Base-by-base conservation (phyloP, 1,139 yeast genomes). In the Scheffersomyces cryptocercus region DNA sequence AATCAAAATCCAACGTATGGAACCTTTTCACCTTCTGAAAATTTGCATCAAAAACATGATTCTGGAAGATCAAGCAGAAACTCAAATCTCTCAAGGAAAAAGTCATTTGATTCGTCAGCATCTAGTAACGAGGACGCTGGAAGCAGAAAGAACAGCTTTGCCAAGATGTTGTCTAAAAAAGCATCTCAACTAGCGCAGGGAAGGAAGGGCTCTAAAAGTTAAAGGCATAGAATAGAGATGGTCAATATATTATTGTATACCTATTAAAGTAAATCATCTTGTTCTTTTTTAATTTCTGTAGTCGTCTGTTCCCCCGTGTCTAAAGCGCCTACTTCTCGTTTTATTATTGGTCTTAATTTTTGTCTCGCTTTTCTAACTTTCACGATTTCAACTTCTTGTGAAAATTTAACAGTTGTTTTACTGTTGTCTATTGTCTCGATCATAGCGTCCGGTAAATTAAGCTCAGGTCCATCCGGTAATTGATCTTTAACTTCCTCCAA, bases 401-500 rank as follows among this genome's bases (percentile, higher is more conserved):
- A 67, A 51, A 84, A 75, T 51, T 74, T 81, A 10, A 84, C 86
- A 33, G 75, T 72, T 1, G 65, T 65, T 1, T 72, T 65, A 1
- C 77, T 80, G 0, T 84, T 77, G 1, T 73, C 73, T 14, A 87
- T 78, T 0, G 96, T 88, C 49, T 88, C 96, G 4, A 83, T 78
- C n/a, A 59, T 59, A 8, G 83, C 73, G 1, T 70, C 75, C 0
- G 91, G 90, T 78, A 91, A 75, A 53, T 89, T 88, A 1, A 77
- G 79, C 56, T 91, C 97, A 0, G 97, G 97, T 0, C 98, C 98
- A 55, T 80, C 79, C 0, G 81, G 79, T 2, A 89, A 76, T 3
- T 65, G 54, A 1, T 55, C 47, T 20, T 51, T 49, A n/a, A 73
- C 41, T 20, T 50, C 56, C 20, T 75, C 75, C 41, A 79, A 55